These are phyloP conservation scores for Schwanniomyces vanrijiae DNA, from an alignment of 805 yeast species.

Conservation along the genomic window DNA sequence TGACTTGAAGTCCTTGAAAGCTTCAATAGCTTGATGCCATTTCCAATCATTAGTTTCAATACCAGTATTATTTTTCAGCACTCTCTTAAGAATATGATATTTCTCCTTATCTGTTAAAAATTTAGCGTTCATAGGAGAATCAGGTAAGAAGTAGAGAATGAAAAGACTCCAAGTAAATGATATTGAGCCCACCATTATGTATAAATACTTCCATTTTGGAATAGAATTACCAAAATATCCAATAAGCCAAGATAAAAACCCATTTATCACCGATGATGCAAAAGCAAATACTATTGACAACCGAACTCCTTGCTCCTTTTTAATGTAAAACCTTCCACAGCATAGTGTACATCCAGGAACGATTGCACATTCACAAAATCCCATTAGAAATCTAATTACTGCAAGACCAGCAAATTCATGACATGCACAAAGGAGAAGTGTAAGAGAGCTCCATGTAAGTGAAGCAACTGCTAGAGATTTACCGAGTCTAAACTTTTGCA, in stretches of 20 bases:
- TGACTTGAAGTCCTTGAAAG: constrained; percentile 16
- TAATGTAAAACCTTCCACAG: constrained; percentile 14
- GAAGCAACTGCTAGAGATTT: constrained; percentile 21
- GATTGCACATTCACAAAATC: constrained; percentile 28
- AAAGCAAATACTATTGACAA: constrained; percentile 17
- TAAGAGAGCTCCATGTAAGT: constrained; percentile 13
- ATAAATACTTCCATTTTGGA: constrained; percentile 21
- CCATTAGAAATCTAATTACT: constrained; percentile 18
- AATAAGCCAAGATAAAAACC: constrained; percentile 18
- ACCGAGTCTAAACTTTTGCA: constrained; percentile 20
- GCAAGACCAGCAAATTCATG: constrained; percentile 13
- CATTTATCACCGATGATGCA: constrained; percentile 23
- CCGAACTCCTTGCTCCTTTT: constrained; percentile 16
- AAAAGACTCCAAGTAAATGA: constrained; percentile 16
- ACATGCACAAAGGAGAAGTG: constrained; percentile 13
- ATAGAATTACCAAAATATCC: constrained; percentile 14
- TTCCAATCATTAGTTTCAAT: constrained; percentile 16
- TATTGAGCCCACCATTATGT: constrained; percentile 20
- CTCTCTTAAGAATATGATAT: constrained; percentile 12
- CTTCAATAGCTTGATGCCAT: constrained; percentile 18
- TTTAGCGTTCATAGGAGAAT: constrained; percentile 16
- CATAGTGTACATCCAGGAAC: constrained; percentile 18
- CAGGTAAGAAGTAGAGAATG: constrained; percentile 19
- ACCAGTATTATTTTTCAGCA: constrained; percentile 15
- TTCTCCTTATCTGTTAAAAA: constrained; percentile 17